Conservation (phyloP, 179 eudicot species). For the Camellia oleifera region DNA sequence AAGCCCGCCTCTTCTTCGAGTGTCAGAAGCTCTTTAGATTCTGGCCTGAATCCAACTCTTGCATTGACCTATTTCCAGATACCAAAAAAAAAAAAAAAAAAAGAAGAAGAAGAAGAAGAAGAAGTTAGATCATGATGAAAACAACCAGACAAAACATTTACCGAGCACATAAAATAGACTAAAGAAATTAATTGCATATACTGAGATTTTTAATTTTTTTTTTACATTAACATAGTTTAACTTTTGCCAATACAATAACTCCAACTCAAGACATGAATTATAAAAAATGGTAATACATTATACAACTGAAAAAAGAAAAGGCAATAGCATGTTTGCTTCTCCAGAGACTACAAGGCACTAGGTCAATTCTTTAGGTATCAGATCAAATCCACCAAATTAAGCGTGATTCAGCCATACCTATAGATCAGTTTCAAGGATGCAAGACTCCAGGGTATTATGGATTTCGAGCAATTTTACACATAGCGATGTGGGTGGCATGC, state of each 20-base stretch:
- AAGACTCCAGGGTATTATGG: no score
- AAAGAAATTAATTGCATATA: no score
- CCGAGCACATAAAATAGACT: no score
- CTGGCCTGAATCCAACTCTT: slow-evolving; percentile 53
- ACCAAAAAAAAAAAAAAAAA: background rate
- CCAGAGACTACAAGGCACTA: background rate
- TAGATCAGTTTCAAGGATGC: background rate
- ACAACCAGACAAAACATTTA: background rate
- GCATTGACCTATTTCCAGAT: slow-evolving; percentile 40
- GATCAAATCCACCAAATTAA: background rate
- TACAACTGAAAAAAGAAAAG: background rate
- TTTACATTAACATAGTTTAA: background rate
- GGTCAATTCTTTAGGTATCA: background rate
- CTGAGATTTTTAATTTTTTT: background rate
- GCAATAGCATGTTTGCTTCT: background rate
- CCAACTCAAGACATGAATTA: slow-evolving; percentile 5
- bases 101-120: no score
- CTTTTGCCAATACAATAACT: background rate
- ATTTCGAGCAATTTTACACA: background rate
- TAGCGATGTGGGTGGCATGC: background rate
- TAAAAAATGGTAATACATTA: background rate
- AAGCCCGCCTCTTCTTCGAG: slow-evolving; percentile 66
- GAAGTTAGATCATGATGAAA: background rate
- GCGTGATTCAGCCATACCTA: background rate
- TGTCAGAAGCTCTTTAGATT: slow-evolving; percentile 64